A percentile compares a stretch with the other conserved stretches of the same genome.
Evolutionary conservation across 257 asterid species (phyloP).

Genomic region (Misopates orontium): DNA sequence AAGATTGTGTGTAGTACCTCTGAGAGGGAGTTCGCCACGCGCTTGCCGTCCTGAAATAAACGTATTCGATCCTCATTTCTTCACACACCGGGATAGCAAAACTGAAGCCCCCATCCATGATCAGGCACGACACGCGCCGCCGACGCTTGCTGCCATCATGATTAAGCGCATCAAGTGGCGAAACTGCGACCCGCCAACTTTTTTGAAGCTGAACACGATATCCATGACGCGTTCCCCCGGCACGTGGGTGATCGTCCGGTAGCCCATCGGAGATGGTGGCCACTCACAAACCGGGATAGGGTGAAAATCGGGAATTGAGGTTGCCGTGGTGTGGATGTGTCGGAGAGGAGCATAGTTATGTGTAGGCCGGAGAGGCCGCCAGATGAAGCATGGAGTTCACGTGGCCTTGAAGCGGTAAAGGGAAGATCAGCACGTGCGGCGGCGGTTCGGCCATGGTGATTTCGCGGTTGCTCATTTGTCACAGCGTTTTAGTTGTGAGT

Average conservation of each 20-base stretch:
- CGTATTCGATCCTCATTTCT: conserved; percentile 43
- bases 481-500: too few relatives aligned
- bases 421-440: conserved; percentile 54
- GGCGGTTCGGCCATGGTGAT: too few relatives aligned
- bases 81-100: conserved; percentile 49
- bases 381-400: conserved; percentile 61
- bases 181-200: conserved; percentile 33
- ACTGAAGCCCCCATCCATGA: conserved; percentile 49
- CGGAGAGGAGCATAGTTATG: conserved; percentile 49
- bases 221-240: conserved; percentile 30
- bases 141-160: conserved; percentile 18
- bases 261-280: conserved; percentile 53
- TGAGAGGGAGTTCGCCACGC: conserved; percentile 48
- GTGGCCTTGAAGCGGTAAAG: conserved; percentile 59
- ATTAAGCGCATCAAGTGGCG: conserved; percentile 37
- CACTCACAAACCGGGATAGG: conserved; percentile 40
- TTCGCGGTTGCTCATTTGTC: too few relatives aligned
- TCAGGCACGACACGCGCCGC: conserved; percentile 40
- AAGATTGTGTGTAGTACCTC: conserved; percentile 25
- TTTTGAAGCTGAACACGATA: conserved; percentile 30
- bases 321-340: conserved; percentile 40
- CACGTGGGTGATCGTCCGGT: conserved; percentile 47
- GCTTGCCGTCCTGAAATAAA: conserved; percentile 48
- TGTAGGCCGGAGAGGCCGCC: conserved; percentile 48
- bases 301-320: conserved; percentile 37